A percentile compares a stretch with the other conserved stretches of the same genome.
Conservation (phyloP, 768 basidiomycete genomes). For the Podaxis mareebaensis region DNA sequence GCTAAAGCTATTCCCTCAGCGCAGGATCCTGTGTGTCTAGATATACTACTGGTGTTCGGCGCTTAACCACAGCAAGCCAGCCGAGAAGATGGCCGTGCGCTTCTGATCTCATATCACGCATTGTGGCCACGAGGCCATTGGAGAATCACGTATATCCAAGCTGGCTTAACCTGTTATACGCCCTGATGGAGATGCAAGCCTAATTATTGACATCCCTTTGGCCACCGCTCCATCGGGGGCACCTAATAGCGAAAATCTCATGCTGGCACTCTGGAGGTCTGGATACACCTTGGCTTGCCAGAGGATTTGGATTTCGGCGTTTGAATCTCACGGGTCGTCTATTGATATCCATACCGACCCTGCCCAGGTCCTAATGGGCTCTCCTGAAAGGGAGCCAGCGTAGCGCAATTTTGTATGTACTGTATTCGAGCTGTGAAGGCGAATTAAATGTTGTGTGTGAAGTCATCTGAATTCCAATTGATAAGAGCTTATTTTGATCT, state of each 20-base stretch:
- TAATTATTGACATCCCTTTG: not conserved
- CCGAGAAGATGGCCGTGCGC: not conserved
- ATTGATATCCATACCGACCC: too few species aligned
- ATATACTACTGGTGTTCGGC: not conserved
- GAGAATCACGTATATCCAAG: constrained; percentile 3
- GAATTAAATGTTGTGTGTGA: not conserved
- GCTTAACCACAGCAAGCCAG: constrained; percentile 1
- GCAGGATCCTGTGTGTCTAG: not conserved
- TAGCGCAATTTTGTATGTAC: not conserved
- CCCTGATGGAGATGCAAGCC: not conserved
- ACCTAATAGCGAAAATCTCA: not conserved
- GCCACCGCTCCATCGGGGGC: not conserved
- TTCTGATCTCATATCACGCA: constrained; percentile 7
- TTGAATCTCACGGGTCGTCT: too few species aligned
- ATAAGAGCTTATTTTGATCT: not conserved
- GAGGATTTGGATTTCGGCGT: too few species aligned
- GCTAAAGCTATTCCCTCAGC: not conserved
- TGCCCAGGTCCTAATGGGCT: too few species aligned
- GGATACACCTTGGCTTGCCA: not conserved
- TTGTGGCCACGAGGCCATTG: constrained; percentile 3
- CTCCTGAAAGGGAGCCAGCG: too few species aligned
- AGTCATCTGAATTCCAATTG: not conserved
- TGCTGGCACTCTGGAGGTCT: not conserved
- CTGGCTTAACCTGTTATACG: not conserved
- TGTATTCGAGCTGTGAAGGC: not conserved